Evolutionary conservation across 140 eudicot species (phyloP).

Genomic region (Erigeron philadelphicus): DNA sequence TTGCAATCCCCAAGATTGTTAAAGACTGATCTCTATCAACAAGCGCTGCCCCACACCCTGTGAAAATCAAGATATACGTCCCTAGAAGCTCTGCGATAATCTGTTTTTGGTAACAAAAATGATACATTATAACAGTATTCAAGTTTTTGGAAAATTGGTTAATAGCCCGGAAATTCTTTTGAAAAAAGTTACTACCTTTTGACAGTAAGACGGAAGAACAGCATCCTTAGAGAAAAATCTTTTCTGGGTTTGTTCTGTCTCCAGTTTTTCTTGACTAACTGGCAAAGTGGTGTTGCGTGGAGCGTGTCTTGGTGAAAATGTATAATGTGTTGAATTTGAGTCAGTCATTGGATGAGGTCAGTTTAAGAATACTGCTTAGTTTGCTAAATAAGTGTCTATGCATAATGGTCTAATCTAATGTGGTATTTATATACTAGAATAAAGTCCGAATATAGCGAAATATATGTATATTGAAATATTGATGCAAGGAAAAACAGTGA

Average conservation of each 20-base stretch:
- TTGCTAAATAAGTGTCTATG: neutral
- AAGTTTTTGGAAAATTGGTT: neutral
- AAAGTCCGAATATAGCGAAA: neutral
- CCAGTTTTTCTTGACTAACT: slow-evolving; percentile 22
- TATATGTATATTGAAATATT: slow-evolving; percentile 14
- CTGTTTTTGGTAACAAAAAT: slow-evolving; percentile 24
- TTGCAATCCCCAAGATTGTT: slow-evolving; percentile 46
- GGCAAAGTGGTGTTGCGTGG: slow-evolving; percentile 24
- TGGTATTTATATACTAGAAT: slow-evolving; percentile 19
- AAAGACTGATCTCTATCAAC: slow-evolving; percentile 41
- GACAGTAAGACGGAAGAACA: slow-evolving; percentile 43
- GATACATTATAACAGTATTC: neutral
- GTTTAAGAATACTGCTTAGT: slow-evolving; percentile 3
- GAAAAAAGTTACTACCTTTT: slow-evolving; percentile 28
- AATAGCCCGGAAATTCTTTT: neutral
- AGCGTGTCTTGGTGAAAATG: slow-evolving; percentile 29
- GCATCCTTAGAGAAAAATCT: slow-evolving; percentile 2
- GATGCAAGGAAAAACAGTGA: slow-evolving; percentile 15
- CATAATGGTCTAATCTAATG: neutral
- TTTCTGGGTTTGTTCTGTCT: slow-evolving; percentile 12
- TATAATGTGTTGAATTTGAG: slow-evolving; percentile 26
- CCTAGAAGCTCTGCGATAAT: slow-evolving; percentile 57
- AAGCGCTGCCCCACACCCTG: slow-evolving; percentile 59
- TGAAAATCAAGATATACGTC: slow-evolving; percentile 51
- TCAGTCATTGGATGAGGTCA: slow-evolving; percentile 34